Conservation (phyloP, 2,329 filamentous ascomycete species). For the Diaporthe caulivora region DNA sequence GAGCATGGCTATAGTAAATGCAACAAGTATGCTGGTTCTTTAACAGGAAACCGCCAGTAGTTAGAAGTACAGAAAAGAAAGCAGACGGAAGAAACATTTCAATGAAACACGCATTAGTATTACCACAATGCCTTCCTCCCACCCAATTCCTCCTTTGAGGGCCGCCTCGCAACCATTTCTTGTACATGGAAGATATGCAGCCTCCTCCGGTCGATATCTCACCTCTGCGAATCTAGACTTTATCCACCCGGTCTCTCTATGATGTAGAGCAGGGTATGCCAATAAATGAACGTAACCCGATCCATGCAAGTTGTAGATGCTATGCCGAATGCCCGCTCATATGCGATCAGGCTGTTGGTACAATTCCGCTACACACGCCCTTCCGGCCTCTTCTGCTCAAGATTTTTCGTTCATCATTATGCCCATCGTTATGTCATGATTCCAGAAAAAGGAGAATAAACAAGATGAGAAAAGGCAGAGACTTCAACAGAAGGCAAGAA, state of each 20-base stretch:
- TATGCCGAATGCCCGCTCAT: slow-evolving; percentile 27
- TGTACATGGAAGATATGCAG: slow-evolving; percentile 4
- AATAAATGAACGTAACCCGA: slow-evolving; percentile 24
- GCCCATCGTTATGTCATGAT: slow-evolving; percentile 21
- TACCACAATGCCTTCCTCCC: not conserved
- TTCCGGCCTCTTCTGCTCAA: slow-evolving; percentile 4
- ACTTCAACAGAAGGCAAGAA: not conserved
- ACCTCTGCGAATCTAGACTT: slow-evolving; percentile 14
- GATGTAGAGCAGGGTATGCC: slow-evolving; percentile 20
- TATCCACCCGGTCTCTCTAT: slow-evolving; percentile 22
- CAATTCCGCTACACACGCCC: not conserved
- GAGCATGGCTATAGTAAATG: not conserved
- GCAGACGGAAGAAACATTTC: not conserved
- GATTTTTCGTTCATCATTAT: slow-evolving; percentile 21
- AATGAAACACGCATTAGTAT: slow-evolving; percentile 11
- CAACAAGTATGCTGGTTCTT: not conserved
- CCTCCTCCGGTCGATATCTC: not conserved
- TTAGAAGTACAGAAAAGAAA: not conserved
- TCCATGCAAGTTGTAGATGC: slow-evolving; percentile 26
- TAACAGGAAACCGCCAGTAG: not conserved
- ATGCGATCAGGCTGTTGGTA: slow-evolving; percentile 26
- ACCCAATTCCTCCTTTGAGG: not conserved
- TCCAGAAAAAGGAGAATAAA: slow-evolving; percentile 10
- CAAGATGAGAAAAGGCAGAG: not conserved
- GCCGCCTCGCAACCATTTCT: not conserved